Base-by-base conservation (phyloP, 495 filamentous ascomycete genomes). In the Podospora bellae-mahoneyi region DNA sequence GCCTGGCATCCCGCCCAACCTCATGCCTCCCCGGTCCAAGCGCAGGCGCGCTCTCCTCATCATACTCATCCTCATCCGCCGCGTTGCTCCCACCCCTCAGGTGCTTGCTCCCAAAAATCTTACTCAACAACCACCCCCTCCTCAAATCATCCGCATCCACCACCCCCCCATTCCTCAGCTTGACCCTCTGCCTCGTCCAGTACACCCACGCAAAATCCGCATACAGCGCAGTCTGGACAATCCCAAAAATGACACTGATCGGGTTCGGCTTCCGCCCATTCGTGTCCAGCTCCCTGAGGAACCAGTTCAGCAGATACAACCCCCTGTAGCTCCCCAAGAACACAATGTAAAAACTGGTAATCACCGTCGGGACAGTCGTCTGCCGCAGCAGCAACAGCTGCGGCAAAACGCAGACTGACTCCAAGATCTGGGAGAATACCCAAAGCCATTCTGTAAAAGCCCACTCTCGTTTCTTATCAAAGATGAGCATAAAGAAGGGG, bases 181-280 rank as follows among this genome's bases (percentile, higher is more conserved):
- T 97, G 72, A 99, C 94, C 44, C 92, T 86, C 80, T 98, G 96
- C 48, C 95, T 85, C 4, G 89, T 89, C 81, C 90, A 97, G 81
- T 99, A 99, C 0, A 99, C 92, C 93, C 94, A 97, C 27, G 91
- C 92, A 75, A 99, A 99, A 77, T 99, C 96, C 70, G 93, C 75
- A 76, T 98, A 97, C 64, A 98, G 86, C 2, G 88, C 87, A 0
- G 94, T 97, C 80, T 99, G 96, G 28, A 98, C 81, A 69, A 96
- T 80, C 53, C 94, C 95, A 76, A 96, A 97, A 63, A 95, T 82
- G 67, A 93, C 83, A 10, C 89, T 84, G 34, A 94, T 84, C n/a
- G 85, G 84, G 70, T 95, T 92, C 69, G 87, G 86, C 63, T 82
- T 78, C n/a, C 81, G 75, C 66, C 87, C 86, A 15, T 81, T 76